Evolutionary conservation across 768 basidiomycete genomes (phyloP).

Genomic region (Auricularia cornea): DNA sequence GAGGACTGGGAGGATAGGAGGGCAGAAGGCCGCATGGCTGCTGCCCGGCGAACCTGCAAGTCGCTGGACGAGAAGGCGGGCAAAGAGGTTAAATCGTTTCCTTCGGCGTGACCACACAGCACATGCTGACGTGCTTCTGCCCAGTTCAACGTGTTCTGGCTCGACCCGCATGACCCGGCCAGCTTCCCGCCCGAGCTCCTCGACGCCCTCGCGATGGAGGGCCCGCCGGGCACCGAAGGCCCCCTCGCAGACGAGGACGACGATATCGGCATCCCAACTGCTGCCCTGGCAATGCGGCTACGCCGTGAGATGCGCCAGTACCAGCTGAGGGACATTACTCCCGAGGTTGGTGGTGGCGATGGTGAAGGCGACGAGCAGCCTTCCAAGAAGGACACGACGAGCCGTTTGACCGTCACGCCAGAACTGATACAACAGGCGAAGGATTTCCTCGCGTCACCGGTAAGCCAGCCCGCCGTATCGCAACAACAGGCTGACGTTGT

Average conservation of each 20-base stretch:
- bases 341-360: slow-evolving; percentile 3
- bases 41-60: slow-evolving; percentile 65
- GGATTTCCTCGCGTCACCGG: slow-evolving; percentile 60
- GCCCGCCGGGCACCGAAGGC: slow-evolving; percentile 15
- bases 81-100: slow-evolving; percentile 36
- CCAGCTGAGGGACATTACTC: not conserved
- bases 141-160: slow-evolving; percentile 78
- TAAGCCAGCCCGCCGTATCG: slow-evolving; percentile 15
- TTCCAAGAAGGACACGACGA: not conserved
- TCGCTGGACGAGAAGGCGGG: slow-evolving; percentile 69
- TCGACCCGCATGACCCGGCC: slow-evolving; percentile 56
- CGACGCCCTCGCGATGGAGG: slow-evolving; percentile 43
- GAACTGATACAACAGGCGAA: slow-evolving; percentile 59
- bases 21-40: slow-evolving; percentile 60
- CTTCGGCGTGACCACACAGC: not conserved
- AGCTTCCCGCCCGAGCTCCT: slow-evolving; percentile 60
- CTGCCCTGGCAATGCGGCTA: slow-evolving; percentile 33
- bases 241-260: slow-evolving; percentile 8
- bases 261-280: slow-evolving; percentile 20
- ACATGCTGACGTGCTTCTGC: slow-evolving; percentile 3
- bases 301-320: slow-evolving; percentile 58
- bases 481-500: not conserved
- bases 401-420: slow-evolving; percentile 23
- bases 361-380: slow-evolving; percentile 10
- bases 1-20: slow-evolving; percentile 70